phyloP scores from a whole-genome alignment of 257 asterid species.

The Jasminum sambac region DNA sequence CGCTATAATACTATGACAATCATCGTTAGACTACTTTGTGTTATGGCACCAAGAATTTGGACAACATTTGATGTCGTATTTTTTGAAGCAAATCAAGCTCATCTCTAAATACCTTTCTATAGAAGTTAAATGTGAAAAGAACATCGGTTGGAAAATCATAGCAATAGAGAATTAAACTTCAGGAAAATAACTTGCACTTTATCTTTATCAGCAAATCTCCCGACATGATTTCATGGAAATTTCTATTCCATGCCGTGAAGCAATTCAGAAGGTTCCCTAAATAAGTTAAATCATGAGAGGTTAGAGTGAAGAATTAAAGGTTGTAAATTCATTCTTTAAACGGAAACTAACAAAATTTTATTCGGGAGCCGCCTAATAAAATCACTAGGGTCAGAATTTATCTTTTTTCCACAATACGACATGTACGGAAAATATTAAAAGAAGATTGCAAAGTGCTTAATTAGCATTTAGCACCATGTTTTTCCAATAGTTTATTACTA shows the following conservation, averaged over 20 bases:
- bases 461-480: too few relatives aligned
- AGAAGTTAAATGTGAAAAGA: constrained; percentile 21
- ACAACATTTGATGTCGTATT: constrained; percentile 90
- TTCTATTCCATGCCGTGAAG: constrained; percentile 84
- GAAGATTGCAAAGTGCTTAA: too few relatives aligned
- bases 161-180: neutral
- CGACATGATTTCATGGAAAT: constrained; percentile 83
- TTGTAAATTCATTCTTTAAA: neutral
- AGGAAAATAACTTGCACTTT: constrained; percentile 73
- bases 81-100: constrained; percentile 94
- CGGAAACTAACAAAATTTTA: neutral
- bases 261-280: constrained; percentile 80
- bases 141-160: constrained; percentile 1
- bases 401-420: too few relatives aligned
- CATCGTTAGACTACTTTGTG: constrained; percentile 98
- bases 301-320: neutral
- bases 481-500: too few relatives aligned
- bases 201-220: constrained; percentile 75
- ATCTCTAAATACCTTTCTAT: constrained; percentile 77
- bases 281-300: constrained; percentile 8
- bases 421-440: too few relatives aligned
- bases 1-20: constrained; percentile 97
- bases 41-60: constrained; percentile 97
- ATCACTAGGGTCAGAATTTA: too few relatives aligned
- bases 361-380: too few relatives aligned